Evolutionary conservation across 257 asterid species (phyloP).

Genomic region (Gynochthodes officinalis): DNA sequence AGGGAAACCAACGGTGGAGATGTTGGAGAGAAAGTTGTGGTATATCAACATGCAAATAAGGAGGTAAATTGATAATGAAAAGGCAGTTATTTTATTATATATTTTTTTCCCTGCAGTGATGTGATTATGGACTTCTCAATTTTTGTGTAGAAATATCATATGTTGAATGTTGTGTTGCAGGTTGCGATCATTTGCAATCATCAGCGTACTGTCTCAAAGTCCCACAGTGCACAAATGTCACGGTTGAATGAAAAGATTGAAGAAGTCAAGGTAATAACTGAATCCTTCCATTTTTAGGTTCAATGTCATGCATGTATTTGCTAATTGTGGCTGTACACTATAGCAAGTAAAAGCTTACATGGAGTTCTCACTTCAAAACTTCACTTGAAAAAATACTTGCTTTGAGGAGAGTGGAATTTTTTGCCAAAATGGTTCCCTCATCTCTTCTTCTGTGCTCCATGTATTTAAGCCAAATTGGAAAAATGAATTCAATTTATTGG

Average conservation of each 20-base stretch:
- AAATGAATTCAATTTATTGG: neutral
- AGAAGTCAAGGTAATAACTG: slow-evolving; percentile 65
- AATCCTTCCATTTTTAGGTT: neutral
- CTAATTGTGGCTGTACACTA: neutral
- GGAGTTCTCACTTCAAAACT: neutral
- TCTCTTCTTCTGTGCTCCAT: neutral
- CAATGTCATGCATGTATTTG: neutral
- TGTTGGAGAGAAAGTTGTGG: slow-evolving; percentile 56
- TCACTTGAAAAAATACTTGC: neutral
- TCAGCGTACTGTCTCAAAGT: slow-evolving; percentile 84
- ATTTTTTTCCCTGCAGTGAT: neutral
- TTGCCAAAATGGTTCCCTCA: neutral
- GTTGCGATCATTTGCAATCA: slow-evolving; percentile 99
- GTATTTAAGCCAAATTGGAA: neutral
- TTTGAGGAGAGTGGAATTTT: neutral
- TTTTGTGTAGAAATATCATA: neutral
- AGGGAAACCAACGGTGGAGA: slow-evolving; percentile 62
- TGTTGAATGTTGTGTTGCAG: slow-evolving; percentile 35
- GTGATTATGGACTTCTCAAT: neutral
- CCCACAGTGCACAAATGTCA: slow-evolving; percentile 77
- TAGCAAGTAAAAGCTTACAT: neutral
- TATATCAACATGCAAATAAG: slow-evolving; percentile 83
- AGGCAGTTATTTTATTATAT: neutral
- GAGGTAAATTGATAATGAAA: slow-evolving; percentile 46
- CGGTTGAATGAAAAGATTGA: slow-evolving; percentile 81